A percentile compares a stretch with the other conserved stretches of the same genome.
Evolutionary conservation across 2,329 filamentous ascomycete genomes (phyloP).

Genomic region (Celoporthe dispersa): DNA sequence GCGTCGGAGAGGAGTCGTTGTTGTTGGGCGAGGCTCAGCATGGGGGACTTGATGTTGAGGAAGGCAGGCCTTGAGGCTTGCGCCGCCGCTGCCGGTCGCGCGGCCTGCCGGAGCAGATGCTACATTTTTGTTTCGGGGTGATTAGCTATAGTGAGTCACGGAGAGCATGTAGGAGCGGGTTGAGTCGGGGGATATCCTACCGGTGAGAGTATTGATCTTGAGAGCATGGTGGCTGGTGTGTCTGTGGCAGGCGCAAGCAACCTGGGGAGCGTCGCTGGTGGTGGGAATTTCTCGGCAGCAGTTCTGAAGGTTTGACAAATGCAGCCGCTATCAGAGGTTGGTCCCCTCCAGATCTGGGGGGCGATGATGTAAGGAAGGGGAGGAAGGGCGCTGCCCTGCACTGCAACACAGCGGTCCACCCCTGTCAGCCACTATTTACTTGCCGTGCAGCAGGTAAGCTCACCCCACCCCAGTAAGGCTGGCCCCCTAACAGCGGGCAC

Average conservation of each 20-base stretch:
- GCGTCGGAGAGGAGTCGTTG: conserved; percentile 75
- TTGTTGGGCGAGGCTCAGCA: conserved; percentile 37
- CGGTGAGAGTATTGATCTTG: conserved; percentile 27
- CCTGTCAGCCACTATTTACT: not conserved
- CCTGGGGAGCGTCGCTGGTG: not conserved
- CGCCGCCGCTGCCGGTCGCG: conserved; percentile 17
- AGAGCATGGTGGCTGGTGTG: conserved; percentile 27
- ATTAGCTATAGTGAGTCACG: not conserved
- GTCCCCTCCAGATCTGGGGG: not conserved
- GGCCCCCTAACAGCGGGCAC: not conserved
- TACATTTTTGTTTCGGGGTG: not conserved
- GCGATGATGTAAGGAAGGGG: conserved; percentile 13
- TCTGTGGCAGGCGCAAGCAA: not conserved
- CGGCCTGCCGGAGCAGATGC: conserved; percentile 29
- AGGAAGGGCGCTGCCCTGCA: not conserved
- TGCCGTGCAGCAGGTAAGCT: not conserved
- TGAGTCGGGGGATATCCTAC: conserved; percentile 8
- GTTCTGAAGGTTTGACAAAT: conserved; percentile 23
- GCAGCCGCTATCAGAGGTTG: conserved; percentile 16
- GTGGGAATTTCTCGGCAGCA: not conserved
- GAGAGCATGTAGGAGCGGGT: no score
- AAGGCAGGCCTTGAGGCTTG: conserved; percentile 21
- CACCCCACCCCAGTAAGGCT: not conserved
- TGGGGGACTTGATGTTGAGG: conserved; percentile 22
- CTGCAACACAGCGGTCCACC: not conserved